Evolutionary conservation across 1,284 basidiomycete species (phyloP).

Genomic region (Moniliella sp.): DNA sequence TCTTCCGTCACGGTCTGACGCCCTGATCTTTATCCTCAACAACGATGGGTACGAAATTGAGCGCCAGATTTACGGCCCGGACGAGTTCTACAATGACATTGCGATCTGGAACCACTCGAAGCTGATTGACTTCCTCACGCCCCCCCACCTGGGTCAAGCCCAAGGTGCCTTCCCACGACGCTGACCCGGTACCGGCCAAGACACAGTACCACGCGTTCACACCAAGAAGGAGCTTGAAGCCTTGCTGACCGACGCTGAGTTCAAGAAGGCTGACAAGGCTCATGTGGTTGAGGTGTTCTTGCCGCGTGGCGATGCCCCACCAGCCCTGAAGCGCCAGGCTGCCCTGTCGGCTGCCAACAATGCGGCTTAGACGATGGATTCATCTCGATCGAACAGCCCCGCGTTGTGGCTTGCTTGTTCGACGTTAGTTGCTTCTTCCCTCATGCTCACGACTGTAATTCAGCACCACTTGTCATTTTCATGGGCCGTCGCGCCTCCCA

Average conservation of each 20-base stretch:
- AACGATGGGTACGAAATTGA: slow-evolving; percentile 72
- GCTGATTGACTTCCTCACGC: slow-evolving; percentile 19
- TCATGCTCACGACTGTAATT: no score
- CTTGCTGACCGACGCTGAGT: slow-evolving; percentile 44
- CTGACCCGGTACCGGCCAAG: slow-evolving; percentile 38
- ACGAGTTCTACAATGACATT: slow-evolving; percentile 33
- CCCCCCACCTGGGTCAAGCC: no score
- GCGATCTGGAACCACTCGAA: slow-evolving; percentile 10
- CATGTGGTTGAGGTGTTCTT: slow-evolving; percentile 61
- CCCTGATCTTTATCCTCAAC: slow-evolving; percentile 70
- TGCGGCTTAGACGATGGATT: no score
- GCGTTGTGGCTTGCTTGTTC: no score
- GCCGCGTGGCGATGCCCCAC: slow-evolving; percentile 50
- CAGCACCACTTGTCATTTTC: no score
- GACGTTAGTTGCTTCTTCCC: no score
- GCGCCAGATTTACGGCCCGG: slow-evolving; percentile 50
- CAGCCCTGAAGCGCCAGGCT: no score
- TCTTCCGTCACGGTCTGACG: slow-evolving; percentile 47
- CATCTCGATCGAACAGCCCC: no score
- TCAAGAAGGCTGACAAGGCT: slow-evolving; percentile 45
- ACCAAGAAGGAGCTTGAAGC: slow-evolving; percentile 46
- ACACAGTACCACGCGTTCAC: slow-evolving; percentile 46
- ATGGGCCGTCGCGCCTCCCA: no score
- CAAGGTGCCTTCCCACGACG: no score
- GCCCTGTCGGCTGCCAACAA: no score